These are phyloP conservation scores for Bruguiera parviflora DNA, from an alignment of 345 rosid genomes.

Conservation along the genomic window DNA sequence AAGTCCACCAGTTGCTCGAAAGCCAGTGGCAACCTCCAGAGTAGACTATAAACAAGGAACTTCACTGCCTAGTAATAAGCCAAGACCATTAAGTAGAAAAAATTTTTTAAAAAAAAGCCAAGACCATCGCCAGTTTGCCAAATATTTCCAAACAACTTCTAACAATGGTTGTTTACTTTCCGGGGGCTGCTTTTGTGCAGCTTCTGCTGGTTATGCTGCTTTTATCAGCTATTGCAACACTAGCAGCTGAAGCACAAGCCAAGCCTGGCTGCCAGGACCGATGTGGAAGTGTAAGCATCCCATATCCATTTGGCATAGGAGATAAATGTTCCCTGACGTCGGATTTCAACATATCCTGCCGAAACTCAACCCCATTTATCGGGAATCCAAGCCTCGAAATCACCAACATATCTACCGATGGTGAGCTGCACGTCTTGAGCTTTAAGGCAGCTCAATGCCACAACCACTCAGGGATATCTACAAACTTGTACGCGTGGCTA, in stretches of 20 bases:
- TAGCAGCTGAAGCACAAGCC: not conserved
- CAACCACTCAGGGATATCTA: not conserved
- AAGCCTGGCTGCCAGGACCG: not conserved
- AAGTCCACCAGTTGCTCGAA: too few relatives aligned
- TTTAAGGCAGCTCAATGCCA: not conserved
- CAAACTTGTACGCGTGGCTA: not conserved
- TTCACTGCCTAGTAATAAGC: too few relatives aligned
- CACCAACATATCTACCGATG: constrained; percentile 15
- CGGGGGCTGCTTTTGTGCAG: not conserved
- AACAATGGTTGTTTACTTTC: too few relatives aligned
- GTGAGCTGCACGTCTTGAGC: constrained; percentile 8
- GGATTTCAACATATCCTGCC: constrained; percentile 11
- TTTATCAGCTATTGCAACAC: not conserved
- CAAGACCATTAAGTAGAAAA: too few relatives aligned
- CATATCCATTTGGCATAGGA: constrained; percentile 26
- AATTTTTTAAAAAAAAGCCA: too few relatives aligned
- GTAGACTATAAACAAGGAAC: too few relatives aligned
- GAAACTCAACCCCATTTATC: not conserved
- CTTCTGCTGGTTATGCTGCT: not conserved
- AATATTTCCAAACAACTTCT: too few relatives aligned
- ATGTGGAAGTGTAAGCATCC: constrained; percentile 14
- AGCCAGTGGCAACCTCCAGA: too few relatives aligned
- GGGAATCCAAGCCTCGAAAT: not conserved
- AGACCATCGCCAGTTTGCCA: too few relatives aligned
- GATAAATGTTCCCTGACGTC: not conserved